These are phyloP conservation scores for Yarrowia sp. DNA, from an alignment of 805 yeast genomes.

Conservation along the genomic window DNA sequence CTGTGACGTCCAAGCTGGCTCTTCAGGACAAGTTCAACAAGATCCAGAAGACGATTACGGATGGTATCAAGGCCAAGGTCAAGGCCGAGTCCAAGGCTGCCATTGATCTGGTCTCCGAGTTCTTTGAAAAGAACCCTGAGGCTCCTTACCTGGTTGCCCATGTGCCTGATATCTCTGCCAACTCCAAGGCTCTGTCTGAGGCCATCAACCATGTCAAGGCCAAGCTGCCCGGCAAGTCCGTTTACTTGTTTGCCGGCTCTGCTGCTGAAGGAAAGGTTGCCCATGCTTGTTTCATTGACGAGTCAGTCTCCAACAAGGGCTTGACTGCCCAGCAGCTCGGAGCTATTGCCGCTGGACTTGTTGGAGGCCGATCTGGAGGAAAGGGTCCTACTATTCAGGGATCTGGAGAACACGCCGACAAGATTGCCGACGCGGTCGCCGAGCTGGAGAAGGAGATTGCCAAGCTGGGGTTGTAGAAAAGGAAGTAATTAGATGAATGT, in stretches of 20 bases:
- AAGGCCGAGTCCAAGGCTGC: constrained; percentile 84
- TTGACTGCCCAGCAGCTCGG: constrained; percentile 72
- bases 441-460: constrained; percentile 60
- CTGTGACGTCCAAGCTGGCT: constrained; percentile 74
- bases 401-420: constrained; percentile 80
- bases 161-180: constrained; percentile 63
- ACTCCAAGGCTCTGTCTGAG: constrained; percentile 92
- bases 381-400: constrained; percentile 96
- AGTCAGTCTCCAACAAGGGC: constrained; percentile 65
- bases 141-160: constrained; percentile 63
- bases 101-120: constrained; percentile 68
- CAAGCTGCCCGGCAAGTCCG: constrained; percentile 67
- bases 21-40: constrained; percentile 70
- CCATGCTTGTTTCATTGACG: constrained; percentile 88
- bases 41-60: constrained; percentile 83
- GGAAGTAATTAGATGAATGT: too few species aligned
- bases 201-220: constrained; percentile 82
- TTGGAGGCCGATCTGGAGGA: constrained; percentile 99
- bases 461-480: background rate
- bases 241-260: constrained; percentile 76
- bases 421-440: constrained; percentile 68
- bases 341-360: constrained; percentile 59
- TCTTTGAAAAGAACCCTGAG: constrained; percentile 57
- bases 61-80: constrained; percentile 81
- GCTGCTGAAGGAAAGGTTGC: constrained; percentile 67